These are phyloP conservation scores for Juncus inflexus DNA, from an alignment of 176 grass and related monocot genomes.

Conservation along the genomic window DNA sequence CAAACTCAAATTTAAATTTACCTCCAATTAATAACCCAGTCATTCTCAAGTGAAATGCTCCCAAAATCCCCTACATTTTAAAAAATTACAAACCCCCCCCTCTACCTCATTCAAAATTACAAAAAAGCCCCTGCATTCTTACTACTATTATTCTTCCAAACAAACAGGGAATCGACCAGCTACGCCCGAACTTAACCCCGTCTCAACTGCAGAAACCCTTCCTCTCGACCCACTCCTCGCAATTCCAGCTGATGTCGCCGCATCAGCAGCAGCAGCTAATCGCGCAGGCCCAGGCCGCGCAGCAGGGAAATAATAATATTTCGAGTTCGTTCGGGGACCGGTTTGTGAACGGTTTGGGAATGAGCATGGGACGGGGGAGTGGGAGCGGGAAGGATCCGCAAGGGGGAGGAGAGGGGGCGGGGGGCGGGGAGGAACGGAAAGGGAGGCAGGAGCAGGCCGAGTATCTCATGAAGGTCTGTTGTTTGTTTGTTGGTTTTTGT, in stretches of 20 bases:
- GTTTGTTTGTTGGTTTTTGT: conserved; percentile 26
- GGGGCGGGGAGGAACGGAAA: conserved; percentile 8
- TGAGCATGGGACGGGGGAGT: conserved; percentile 34
- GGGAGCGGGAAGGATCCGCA: conserved; percentile 63
- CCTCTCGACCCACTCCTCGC: conserved; percentile 62
- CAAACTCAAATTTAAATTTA: no score
- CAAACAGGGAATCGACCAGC: conserved; percentile 73
- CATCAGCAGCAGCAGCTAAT: conserved; percentile 89
- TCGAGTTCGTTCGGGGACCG: conserved; percentile 59
- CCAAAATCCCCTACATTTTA: no score
- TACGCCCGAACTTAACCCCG: conserved; percentile 74
- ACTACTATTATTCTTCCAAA: conserved; percentile 1
- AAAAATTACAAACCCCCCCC: no score
- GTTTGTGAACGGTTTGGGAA: conserved; percentile 51
- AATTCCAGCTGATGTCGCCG: conserved; percentile 93
- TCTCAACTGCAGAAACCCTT: conserved; percentile 88
- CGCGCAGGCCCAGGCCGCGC: conserved; percentile 84
- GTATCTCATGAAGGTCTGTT: conserved; percentile 69
- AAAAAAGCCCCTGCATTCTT: not conserved
- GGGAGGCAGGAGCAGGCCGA: conserved; percentile 60
- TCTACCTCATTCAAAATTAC: no score
- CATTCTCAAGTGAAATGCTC: no score
- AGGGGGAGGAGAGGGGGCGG: conserved; percentile 28
- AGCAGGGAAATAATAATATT: conserved; percentile 56
- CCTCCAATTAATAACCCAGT: no score